Base-by-base conservation (phyloP, 2,329 filamentous ascomycete genomes). In the Fonsecaea pugnacius region DNA sequence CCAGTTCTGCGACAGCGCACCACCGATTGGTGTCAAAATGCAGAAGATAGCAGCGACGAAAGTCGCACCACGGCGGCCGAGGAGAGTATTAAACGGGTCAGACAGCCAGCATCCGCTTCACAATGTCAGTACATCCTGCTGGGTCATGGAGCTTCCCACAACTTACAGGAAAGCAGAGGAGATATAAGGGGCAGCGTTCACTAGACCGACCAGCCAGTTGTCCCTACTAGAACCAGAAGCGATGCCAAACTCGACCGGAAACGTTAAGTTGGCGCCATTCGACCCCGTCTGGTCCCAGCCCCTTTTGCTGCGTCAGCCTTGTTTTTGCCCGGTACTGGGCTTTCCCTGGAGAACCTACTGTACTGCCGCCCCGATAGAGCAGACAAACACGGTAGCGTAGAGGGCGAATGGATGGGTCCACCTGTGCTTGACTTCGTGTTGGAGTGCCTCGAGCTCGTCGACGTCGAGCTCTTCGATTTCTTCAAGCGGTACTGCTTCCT, bases 281-380 rank as follows among this genome's bases (percentile, higher is more conserved):
- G 74, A 74, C 6, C 77, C 78, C 18, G 78, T 79, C 62, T 80
- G 77, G 68, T 79, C 77, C 78, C 78, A 79, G 35, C 74, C 75
- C 64, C 76, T 77, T 16, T 77, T 12, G 4, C 9, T 27, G 16
- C 21, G 9, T 48, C 21, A 48, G 43, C 43, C 18, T 48, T 48
- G 77, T 78, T 60, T 78, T 75, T 4, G 79, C 78, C 35, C 80
- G 80, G 58, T 82, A 82, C 65, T 80, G 79, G 40, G 77, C 78
- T 82, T 76, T 76, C 18, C 77, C 60, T 83, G 78, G 60, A 83
- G 80, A 80, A 82, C 82, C 6, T 78, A 80, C 75, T 80, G 79
- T 1, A 78, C 74, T 10, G 77, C 78, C n/a, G 78, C 77, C 10
- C 75, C 78, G 40, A 80, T 72, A 12, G 77, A 78, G 66, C 76